Evolutionary conservation across 495 filamentous ascomycete species (phyloP).

Genomic region (Terfezia claveryi): DNA sequence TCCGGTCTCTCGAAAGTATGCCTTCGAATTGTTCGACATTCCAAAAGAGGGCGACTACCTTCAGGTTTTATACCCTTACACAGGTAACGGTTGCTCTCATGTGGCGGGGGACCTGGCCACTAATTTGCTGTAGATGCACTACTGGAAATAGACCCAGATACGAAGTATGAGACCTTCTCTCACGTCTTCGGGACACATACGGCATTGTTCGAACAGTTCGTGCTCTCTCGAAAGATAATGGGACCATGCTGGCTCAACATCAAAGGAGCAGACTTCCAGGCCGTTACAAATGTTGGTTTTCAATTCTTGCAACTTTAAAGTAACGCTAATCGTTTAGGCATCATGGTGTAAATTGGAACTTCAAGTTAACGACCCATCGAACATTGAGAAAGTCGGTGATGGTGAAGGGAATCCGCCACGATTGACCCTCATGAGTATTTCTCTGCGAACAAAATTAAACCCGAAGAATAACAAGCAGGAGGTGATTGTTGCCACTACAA

Average conservation of each 20-base stretch:
- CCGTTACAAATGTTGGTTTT: conserved; percentile 42
- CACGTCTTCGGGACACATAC: conserved; percentile 89
- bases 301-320: background rate
- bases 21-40: conserved; percentile 73
- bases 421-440: conserved; percentile 81
- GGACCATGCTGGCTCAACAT: conserved; percentile 94
- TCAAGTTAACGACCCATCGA: conserved; percentile 49
- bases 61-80: conserved; percentile 85
- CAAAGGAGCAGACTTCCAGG: conserved; percentile 55
- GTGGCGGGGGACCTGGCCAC: background rate
- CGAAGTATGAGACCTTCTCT: conserved; percentile 75
- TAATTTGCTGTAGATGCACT: conserved; percentile 26
- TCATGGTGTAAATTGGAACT: conserved; percentile 96
- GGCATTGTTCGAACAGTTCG: conserved; percentile 88
- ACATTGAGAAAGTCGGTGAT: conserved; percentile 46
- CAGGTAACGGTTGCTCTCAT: background rate
- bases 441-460: conserved; percentile 71
- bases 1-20: conserved; percentile 70
- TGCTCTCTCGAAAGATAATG: conserved; percentile 95
- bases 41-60: conserved; percentile 79
- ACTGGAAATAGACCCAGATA: conserved; percentile 34
- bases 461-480: conserved; percentile 91
- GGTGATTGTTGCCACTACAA: conserved; percentile 68
- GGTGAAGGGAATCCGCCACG: conserved; percentile 65
- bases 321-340: conserved; percentile 20